These are phyloP conservation scores for Lactarius deliciosus DNA, from an alignment of 768 basidiomycete species.

Conservation along the genomic window DNA sequence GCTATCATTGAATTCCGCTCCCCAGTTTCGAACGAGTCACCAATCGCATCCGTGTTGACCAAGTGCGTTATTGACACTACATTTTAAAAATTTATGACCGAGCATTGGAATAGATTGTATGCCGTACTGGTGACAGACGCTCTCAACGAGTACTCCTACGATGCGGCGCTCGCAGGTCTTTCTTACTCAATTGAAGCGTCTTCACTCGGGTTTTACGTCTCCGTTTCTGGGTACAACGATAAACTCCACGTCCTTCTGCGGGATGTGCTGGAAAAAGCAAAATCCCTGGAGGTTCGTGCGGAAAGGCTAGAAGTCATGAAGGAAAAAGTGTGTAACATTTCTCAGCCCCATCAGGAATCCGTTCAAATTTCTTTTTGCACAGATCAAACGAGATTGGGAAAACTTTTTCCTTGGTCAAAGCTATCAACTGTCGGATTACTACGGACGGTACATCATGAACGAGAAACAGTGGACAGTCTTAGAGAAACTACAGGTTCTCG, in stretches of 20 bases:
- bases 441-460: constrained; percentile 65
- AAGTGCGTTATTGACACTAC: constrained; percentile 44
- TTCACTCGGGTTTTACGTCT: constrained; percentile 64
- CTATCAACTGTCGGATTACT: constrained; percentile 77
- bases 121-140: constrained; percentile 85
- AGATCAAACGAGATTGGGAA: constrained; percentile 77
- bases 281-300: constrained; percentile 59
- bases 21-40: constrained; percentile 56
- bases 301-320: constrained; percentile 78
- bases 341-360: constrained; percentile 1
- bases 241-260: constrained; percentile 75
- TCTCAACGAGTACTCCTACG: constrained; percentile 87
- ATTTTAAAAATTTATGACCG: constrained; percentile 2
- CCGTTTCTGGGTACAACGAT: constrained; percentile 87
- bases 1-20: constrained; percentile 75
- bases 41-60: constrained; percentile 72
- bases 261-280: constrained; percentile 69
- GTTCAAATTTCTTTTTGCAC: not conserved
- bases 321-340: constrained; percentile 60
- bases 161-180: constrained; percentile 89
- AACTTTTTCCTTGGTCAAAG: constrained; percentile 89
- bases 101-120: constrained; percentile 56
- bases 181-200: constrained; percentile 65
- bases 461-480: constrained; percentile 73
- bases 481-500: constrained; percentile 74